Evolutionary conservation across 169 alveolate species (phyloP), one percentile per base, ranked within the genome.

Genomic region (Babesia sp.): DNA sequence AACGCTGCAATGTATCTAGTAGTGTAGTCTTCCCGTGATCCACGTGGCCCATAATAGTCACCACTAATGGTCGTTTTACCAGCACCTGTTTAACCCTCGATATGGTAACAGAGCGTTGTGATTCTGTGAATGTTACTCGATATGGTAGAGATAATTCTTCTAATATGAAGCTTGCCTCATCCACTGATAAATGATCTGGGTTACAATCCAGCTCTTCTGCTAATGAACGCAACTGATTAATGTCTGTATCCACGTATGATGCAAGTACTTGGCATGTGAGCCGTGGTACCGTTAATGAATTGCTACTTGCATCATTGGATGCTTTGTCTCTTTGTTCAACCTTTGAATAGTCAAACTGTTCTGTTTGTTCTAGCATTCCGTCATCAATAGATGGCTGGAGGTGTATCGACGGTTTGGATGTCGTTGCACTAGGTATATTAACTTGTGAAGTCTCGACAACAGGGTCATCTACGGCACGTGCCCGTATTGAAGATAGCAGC

Each of bases 1-100:
- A 79, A 39, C 73, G 69, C 53, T 87, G 59, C 29, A 90, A 58
- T 26, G 68, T 41, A 77, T 95, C 98, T 24, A 97, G 87, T 42
- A 97, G 86, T 29, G 98, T 95, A 20, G 99, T 97, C 85, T 97
- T 97, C 37, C 99, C 99, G 72, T 96, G 99, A 78, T 97, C 99
- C 14, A 97, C 99, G 87, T 97, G 99, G 0, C 99, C 99, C 91
- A 97, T 91, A 12, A 97, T 92, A 12, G 98, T 93, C 3, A 97
- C 96, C 18, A 97, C 92, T 0, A 98, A 98, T 7, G 97, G 91
- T 18, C 98, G 85, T 28, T 76, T 84, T 18, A 70, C 71, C 89
- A 84, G 39, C 73, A 93, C 77, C 50, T 92, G 92, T 58, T 91
- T 93, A 64, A 97, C 78, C 63, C 92, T 89, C 46, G 91, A 29